Base-by-base conservation (phyloP, 2,329 filamentous ascomycete species). In the Colletotrichum cordylinicola region DNA sequence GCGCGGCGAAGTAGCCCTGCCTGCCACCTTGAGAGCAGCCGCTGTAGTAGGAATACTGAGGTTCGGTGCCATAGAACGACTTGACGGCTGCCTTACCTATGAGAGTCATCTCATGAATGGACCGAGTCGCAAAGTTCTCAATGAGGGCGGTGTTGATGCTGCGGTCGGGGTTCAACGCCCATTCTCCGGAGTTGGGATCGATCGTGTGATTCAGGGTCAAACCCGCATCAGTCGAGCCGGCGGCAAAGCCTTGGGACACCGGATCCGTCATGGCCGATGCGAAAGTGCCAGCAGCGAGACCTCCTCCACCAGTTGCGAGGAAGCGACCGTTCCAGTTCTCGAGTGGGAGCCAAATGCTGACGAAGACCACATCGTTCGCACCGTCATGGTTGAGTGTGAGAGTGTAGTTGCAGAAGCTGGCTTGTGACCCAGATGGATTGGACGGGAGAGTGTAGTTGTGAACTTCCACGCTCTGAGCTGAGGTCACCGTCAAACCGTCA, bases 21-120 rank as follows among this genome's bases (percentile, higher is more conserved):
- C 91, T 84, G 1, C 91, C 91, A 10, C 91, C 91, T 0, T 90
- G 88, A 0, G 90, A 92, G 80, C 91, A 93, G 13, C 91, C 91
- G 3, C 88, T 80, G 76, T 88, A 92, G 81, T 92, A 92, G 0
- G 86, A 88, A 70, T 87, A 88, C 1, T 82, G 80, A 2, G 84
- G 80, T 0, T 35, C 6, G 4, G 71, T 75, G 24, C 84, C 82
- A 78, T 91, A 91, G 80, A 88, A 91, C 9, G 82, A 80, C 35
- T 86, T 78, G 4, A 86, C 85, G 21, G 91, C 78, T 4, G 84
- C 77, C 78, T 92, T 91, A 24, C 86, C 87, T 5, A 89, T 78
- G 6, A 87, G 82, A 0, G 88, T 85, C 48, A 87, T 88, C 48
- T 87, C 88, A 78, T 91, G 89, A 27, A 83, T 70, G 5, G 83